Evolutionary conservation across 176 grass and related monocot genomes (phyloP).

Genomic region (Typha latifolia): DNA sequence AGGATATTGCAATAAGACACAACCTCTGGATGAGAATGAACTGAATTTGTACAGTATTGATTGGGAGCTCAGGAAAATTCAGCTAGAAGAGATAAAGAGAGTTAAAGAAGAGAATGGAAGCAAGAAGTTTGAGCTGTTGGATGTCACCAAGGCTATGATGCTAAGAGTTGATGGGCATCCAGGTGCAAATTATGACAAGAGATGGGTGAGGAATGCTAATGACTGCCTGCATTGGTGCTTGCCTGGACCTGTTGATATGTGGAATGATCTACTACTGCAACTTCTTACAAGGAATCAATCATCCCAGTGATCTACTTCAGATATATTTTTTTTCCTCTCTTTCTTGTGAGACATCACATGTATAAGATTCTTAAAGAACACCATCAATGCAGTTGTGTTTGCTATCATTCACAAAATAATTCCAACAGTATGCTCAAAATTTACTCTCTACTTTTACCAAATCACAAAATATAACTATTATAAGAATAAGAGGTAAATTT

Average conservation of each 20-base stretch:
- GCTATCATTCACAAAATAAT: too few species aligned
- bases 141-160: constrained; percentile 92
- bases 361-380: too few species aligned
- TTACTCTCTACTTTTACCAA: too few species aligned
- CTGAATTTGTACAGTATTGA: constrained; percentile 2
- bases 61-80: constrained; percentile 45
- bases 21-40: constrained; percentile 31
- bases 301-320: constrained; percentile 18
- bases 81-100: constrained; percentile 46
- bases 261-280: constrained; percentile 51
- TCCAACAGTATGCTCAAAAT: too few species aligned
- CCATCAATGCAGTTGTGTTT: neutral
- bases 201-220: constrained; percentile 39
- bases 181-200: constrained; percentile 36
- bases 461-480: too few species aligned
- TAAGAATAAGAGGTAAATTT: too few species aligned
- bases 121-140: constrained; percentile 39
- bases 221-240: constrained; percentile 85
- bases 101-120: neutral
- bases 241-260: constrained; percentile 70
- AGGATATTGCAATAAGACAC: constrained; percentile 45
- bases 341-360: neutral
- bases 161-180: constrained; percentile 77
- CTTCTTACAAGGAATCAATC: constrained; percentile 11
- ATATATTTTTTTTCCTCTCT: neutral